phyloP scores from a whole-genome alignment of 495 filamentous ascomycete genomes.

The Podospora sp. region DNA sequence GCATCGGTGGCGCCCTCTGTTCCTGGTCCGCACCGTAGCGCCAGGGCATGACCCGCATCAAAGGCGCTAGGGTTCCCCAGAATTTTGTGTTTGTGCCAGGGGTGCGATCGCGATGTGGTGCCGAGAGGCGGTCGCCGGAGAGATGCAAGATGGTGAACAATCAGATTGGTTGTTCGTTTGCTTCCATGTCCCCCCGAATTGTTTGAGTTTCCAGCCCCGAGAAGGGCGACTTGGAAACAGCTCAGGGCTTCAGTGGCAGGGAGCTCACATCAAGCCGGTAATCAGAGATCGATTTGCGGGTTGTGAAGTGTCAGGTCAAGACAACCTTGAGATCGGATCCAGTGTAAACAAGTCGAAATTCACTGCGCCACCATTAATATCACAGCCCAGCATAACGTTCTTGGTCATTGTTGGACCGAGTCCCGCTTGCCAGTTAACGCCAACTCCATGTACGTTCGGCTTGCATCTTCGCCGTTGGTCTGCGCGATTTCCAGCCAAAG shows the following conservation, averaged over 20 bases:
- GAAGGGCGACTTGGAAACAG: background rate
- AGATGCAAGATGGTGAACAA: background rate
- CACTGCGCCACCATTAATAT: too few species aligned
- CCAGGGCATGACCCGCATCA: background rate
- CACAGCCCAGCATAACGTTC: too few species aligned
- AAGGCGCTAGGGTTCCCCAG: background rate
- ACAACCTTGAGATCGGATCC: background rate
- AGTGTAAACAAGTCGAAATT: background rate
- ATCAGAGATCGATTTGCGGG: background rate
- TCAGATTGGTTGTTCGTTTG: background rate
- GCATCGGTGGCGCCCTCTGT: background rate
- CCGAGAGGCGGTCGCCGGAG: background rate
- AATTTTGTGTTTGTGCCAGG: background rate
- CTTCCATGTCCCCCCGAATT: background rate
- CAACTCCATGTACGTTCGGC: too few species aligned
- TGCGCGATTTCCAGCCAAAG: too few species aligned
- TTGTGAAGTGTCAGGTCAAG: background rate
- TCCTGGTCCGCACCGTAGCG: background rate
- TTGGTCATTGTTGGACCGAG: too few species aligned
- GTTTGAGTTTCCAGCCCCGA: background rate
- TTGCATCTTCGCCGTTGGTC: too few species aligned
- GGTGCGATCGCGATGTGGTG: background rate
- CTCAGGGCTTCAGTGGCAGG: background rate
- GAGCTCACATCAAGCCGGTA: background rate
- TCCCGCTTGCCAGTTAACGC: too few species aligned